Evolutionary conservation across 305 asterid species (phyloP).

Genomic region (Fraxinus nigra): DNA sequence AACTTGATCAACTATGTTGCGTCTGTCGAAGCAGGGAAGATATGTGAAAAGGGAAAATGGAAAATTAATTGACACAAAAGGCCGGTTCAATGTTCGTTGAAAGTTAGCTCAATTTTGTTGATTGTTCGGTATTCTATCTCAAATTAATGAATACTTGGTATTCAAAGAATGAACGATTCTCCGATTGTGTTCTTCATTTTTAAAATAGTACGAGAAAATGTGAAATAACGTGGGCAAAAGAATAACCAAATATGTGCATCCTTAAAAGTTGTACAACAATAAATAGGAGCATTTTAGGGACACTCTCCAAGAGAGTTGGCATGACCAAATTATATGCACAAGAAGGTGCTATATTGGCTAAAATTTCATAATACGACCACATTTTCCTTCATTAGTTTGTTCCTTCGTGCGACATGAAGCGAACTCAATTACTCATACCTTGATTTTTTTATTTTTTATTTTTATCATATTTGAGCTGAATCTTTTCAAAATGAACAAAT

Average conservation of each 20-base stretch:
- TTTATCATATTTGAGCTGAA: no score
- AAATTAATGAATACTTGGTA: not conserved
- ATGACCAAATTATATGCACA: not conserved
- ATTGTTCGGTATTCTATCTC: not conserved
- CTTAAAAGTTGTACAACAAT: not conserved
- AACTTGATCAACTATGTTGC: not conserved
- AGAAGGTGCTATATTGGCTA: not conserved
- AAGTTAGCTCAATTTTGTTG: not conserved
- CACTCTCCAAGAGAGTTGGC: not conserved
- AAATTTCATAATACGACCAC: not conserved
- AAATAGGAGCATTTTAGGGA: not conserved
- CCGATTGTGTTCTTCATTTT: not conserved
- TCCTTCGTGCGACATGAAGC: not conserved
- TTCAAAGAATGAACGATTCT: no score
- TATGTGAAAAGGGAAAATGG: not conserved
- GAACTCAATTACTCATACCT: not conserved
- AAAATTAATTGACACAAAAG: not conserved
- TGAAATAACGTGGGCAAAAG: not conserved
- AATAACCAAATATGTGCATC: not conserved
- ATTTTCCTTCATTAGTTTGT: not conserved
- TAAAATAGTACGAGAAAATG: not conserved
- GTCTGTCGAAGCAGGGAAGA: not conserved
- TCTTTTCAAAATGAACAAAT: no score
- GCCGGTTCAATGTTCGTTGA: not conserved
- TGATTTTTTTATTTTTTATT: no score